phyloP scores from a whole-genome alignment of 1,284 basidiomycete genomes.

The Pyrrhoderma noxium region DNA sequence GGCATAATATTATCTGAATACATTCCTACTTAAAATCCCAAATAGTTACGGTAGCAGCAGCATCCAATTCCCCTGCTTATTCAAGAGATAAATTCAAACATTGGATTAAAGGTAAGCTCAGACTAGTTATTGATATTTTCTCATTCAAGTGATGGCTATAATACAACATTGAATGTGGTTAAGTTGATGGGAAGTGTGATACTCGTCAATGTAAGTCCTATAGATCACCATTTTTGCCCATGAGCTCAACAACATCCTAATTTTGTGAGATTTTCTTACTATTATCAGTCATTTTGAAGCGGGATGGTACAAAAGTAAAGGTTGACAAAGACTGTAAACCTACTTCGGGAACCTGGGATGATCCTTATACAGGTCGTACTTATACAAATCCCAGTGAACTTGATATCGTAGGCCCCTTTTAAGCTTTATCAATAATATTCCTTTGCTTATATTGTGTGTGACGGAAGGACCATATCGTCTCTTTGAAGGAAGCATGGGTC shows the following conservation, averaged over 20 bases:
- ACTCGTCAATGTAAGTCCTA: constrained; percentile 42
- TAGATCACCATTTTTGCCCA: neutral
- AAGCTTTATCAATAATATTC: neutral
- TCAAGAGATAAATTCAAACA: constrained; percentile 35
- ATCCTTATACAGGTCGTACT: constrained; percentile 40
- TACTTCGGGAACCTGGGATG: constrained; percentile 46
- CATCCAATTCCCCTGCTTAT: constrained; percentile 42
- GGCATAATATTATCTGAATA: neutral
- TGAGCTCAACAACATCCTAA: too few species aligned
- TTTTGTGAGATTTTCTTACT: neutral
- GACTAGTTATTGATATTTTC: too few species aligned
- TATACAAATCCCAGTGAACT: constrained; percentile 39
- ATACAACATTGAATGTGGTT: too few species aligned
- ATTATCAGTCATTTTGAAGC: constrained; percentile 40
- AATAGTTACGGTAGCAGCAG: constrained; percentile 39
- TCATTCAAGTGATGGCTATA: too few species aligned
- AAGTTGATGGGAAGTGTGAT: constrained; percentile 45
- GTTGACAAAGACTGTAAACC: constrained; percentile 34
- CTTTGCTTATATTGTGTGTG: neutral
- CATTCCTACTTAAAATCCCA: neutral
- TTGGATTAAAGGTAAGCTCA: constrained; percentile 38
- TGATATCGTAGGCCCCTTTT: constrained; percentile 37
- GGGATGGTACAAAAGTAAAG: constrained; percentile 44
- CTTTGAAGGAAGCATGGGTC: constrained; percentile 49
- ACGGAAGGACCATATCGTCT: constrained; percentile 43